These are phyloP conservation scores for Fusarium nanum DNA, from an alignment of 2,329 filamentous ascomycete genomes.

Conservation along the genomic window DNA sequence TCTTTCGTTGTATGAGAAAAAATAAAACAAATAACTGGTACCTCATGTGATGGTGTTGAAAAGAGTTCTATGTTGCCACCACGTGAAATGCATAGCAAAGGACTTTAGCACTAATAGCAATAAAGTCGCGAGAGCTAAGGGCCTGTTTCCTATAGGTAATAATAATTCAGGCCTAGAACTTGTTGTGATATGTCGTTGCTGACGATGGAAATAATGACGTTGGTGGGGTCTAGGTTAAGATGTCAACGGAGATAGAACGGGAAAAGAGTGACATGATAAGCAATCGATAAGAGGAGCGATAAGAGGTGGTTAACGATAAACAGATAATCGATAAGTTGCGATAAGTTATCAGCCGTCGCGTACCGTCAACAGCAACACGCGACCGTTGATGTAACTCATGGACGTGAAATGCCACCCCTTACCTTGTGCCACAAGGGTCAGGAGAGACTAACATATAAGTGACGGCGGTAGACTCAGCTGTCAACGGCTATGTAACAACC, in stretches of 20 bases:
- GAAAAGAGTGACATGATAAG: accelerated
- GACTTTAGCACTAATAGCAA: too few species aligned
- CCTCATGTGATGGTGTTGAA: too few species aligned
- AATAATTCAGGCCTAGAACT: too few species aligned
- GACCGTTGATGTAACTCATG: neutral
- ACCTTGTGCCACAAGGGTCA: accelerated
- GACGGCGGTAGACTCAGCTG: accelerated
- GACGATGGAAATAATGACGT: neutral
- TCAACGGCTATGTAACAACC: neutral
- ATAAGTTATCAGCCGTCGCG: neutral
- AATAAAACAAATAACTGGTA: too few species aligned
- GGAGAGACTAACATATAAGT: neutral
- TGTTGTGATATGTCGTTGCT: too few species aligned
- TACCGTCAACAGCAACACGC: neutral
- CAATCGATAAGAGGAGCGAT: neutral
- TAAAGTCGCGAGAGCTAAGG: too few species aligned
- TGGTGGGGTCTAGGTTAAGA: neutral
- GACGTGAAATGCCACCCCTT: neutral
- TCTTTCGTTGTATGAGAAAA: too few species aligned
- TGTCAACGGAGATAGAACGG: neutral
- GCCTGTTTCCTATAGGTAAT: too few species aligned
- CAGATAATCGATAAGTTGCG: neutral
- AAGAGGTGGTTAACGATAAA: too few species aligned
- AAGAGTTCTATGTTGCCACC: too few species aligned
- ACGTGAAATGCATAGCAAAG: too few species aligned